Percentiles rank a stretch among this genome's conserved stretches.
Evolutionary conservation across 2,329 filamentous ascomycete species (phyloP).

Genomic region (Aspergillus ustus): DNA sequence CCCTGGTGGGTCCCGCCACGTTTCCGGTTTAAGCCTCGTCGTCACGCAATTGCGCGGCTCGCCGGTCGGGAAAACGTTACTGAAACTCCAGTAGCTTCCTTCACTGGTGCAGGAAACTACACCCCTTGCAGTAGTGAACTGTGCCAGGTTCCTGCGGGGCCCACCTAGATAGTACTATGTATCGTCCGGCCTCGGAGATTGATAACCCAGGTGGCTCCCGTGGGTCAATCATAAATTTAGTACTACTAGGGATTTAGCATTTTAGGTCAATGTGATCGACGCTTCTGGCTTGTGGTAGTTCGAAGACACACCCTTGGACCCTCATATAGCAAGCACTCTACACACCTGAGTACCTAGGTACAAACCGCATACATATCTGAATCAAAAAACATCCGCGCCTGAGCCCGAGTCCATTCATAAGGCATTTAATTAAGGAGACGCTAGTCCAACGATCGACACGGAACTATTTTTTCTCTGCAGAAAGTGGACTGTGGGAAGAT

Average conservation of each 20-base stretch:
- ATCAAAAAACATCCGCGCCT: too few species aligned
- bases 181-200: background rate
- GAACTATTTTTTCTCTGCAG: background rate
- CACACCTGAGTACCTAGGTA: too few species aligned
- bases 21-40: background rate
- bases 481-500: background rate
- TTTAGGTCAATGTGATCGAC: too few species aligned
- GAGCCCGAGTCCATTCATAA: too few species aligned
- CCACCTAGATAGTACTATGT: too few species aligned
- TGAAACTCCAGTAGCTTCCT: background rate
- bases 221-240: background rate
- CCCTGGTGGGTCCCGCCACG: background rate
- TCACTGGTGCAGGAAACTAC: background rate
- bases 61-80: background rate
- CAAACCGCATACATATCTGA: too few species aligned
- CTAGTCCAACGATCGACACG: background rate
- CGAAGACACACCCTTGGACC: too few species aligned
- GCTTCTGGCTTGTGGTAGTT: too few species aligned
- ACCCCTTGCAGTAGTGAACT: background rate
- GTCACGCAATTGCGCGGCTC: conserved; percentile 5
- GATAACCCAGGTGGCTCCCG: background rate
- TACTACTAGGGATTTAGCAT: background rate
- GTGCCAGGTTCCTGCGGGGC: background rate
- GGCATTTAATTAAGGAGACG: background rate
- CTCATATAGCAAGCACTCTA: too few species aligned